These are phyloP conservation scores for Xylaria sp. DNA, from an alignment of 2,329 filamentous ascomycete species.

Conservation along the genomic window DNA sequence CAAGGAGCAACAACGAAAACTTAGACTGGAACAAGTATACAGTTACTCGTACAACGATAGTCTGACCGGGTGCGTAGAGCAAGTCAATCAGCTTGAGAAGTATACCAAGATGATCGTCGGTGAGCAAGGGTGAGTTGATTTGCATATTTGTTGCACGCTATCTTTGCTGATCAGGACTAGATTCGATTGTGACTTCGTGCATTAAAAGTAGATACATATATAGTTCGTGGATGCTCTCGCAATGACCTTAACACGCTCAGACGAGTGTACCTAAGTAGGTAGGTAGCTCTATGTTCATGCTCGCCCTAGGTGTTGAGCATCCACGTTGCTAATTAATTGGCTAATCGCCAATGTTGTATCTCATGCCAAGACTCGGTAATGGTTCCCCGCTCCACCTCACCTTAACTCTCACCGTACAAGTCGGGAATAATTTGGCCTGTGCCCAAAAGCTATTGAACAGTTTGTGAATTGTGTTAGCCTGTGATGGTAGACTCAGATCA, in stretches of 20 bases:
- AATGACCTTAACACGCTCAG: no score
- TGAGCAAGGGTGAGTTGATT: constrained; percentile 55
- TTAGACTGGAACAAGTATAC: constrained; percentile 68
- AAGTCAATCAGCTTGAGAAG: constrained; percentile 64
- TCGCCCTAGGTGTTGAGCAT: background rate
- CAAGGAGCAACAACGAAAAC: constrained; percentile 51
- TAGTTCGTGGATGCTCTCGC: background rate
- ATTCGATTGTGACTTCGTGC: constrained; percentile 49
- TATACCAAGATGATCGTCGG: constrained; percentile 69
- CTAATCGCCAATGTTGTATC: constrained; percentile 23
- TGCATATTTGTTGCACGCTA: background rate
- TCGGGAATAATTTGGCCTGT: background rate
- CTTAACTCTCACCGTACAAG: constrained; percentile 1
- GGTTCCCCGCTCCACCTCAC: constrained; percentile 12
- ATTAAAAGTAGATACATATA: background rate
- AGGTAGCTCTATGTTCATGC: no score
- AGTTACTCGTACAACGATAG: constrained; percentile 65
- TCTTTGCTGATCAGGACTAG: constrained; percentile 43
- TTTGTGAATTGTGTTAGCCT: background rate
- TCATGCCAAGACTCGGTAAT: constrained; percentile 22
- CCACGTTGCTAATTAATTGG: constrained; percentile 44
- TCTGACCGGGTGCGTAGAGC: constrained; percentile 64
- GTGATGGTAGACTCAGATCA: background rate
- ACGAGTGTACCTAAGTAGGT: no score
- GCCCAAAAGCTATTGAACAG: background rate